phyloP scores from a whole-genome alignment of 495 filamentous ascomycete species.

The Penicillium bovifimosum region DNA sequence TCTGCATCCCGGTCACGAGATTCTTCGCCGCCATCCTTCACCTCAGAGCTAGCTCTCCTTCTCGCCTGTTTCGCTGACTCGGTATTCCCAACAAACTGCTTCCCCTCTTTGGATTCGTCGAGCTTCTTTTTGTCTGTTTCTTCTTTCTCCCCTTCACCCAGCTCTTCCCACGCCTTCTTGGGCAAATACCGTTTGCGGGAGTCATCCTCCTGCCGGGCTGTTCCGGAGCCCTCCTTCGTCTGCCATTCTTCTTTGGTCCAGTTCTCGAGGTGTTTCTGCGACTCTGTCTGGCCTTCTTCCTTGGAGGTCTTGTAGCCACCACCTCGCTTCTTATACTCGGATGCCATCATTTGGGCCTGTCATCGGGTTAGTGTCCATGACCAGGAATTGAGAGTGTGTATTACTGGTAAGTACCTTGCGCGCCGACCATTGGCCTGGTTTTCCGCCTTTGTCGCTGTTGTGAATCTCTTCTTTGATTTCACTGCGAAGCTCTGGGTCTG shows the following conservation, averaged over 20 bases:
- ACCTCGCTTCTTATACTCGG: slow-evolving; percentile 47
- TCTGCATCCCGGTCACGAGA: not conserved
- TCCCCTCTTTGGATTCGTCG: slow-evolving; percentile 36
- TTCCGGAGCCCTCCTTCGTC: slow-evolving; percentile 44
- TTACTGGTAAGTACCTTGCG: slow-evolving; percentile 30
- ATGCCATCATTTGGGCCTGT: slow-evolving; percentile 47
- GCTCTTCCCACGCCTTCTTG: slow-evolving; percentile 45
- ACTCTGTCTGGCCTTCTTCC: slow-evolving; percentile 32
- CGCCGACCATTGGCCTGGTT: slow-evolving; percentile 47
- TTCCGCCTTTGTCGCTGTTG: slow-evolving; percentile 42
- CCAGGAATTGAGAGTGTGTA: not conserved
- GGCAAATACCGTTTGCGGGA: slow-evolving; percentile 44
- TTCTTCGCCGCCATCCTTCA: not conserved
- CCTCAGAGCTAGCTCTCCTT: slow-evolving; percentile 16
- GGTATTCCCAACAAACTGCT: slow-evolving; percentile 43
- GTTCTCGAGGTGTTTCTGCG: slow-evolving; percentile 38
- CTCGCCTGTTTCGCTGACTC: slow-evolving; percentile 31
- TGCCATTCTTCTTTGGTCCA: slow-evolving; percentile 48
- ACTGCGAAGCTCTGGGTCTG: slow-evolving; percentile 43
- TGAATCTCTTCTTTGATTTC: slow-evolving; percentile 45
- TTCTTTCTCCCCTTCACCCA: slow-evolving; percentile 42
- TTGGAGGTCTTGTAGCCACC: slow-evolving; percentile 45
- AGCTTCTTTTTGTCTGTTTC: slow-evolving; percentile 42
- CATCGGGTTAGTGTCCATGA: not conserved
- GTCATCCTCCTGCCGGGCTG: slow-evolving; percentile 40